These are phyloP conservation scores for Neurospora tetrasperma DNA, from an alignment of 495 filamentous ascomycete species.

Conservation along the genomic window DNA sequence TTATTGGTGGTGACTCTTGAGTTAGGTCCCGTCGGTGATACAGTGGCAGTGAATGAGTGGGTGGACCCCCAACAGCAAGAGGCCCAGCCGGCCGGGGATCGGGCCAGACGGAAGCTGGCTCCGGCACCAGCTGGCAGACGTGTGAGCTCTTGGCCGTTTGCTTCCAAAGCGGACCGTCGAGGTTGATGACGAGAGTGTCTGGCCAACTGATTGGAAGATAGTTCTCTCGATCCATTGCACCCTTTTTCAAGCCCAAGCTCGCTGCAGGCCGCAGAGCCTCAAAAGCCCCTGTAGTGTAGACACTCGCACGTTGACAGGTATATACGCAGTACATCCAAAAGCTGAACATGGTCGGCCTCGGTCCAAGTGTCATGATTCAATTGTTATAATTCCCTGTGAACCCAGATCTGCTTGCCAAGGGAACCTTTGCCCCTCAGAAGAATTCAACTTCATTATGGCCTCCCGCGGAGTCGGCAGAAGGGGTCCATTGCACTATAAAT, in stretches of 20 bases:
- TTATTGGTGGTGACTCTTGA: not conserved
- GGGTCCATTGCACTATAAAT: not conserved
- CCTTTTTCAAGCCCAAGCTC: not conserved
- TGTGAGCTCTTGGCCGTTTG: not conserved
- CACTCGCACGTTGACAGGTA: not conserved
- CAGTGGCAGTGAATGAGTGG: not conserved
- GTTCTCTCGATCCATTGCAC: not conserved
- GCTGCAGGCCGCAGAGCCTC: not conserved
- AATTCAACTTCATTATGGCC: not conserved
- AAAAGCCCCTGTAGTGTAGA: not conserved
- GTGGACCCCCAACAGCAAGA: not conserved
- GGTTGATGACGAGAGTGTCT: too few species aligned
- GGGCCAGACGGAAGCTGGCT: not conserved
- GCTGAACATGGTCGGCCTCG: not conserved
- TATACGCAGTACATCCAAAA: not conserved
- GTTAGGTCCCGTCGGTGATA: not conserved
- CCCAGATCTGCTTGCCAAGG: not conserved
- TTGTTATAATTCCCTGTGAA: not conserved
- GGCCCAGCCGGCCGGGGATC: not conserved
- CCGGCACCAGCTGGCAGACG: not conserved
- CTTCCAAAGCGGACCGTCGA: not conserved
- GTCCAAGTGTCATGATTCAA: too few species aligned
- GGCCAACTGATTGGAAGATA: too few species aligned
- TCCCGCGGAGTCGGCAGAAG: not conserved
- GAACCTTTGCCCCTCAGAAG: not conserved